Evolutionary conservation across 768 basidiomycete species (phyloP), one percentile per base, ranked within the genome.

Genomic region (Xanthoconium purpureum): DNA sequence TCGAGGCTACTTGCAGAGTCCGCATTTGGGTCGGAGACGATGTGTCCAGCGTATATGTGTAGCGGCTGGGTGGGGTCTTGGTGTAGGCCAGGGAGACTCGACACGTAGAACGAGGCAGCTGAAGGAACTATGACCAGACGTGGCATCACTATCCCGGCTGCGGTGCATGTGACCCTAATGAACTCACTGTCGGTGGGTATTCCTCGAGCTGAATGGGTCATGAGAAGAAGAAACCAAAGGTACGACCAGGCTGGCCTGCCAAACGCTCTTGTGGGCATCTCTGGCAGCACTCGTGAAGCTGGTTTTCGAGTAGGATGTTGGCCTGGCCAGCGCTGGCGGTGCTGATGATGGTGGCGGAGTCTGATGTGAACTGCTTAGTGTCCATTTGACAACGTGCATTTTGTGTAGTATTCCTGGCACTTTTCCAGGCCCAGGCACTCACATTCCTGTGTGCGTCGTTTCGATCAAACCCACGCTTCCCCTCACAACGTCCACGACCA

Each of bases 101-200:
- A 80, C 42, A 94, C 88, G 63, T 90, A 94, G 74, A 93, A 94
- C 1, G 88, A 89, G 0, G 91, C 85, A 11, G 92, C 90, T 12
- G 90, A 83, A 20, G 89, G 88, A 42, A 82, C 89, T 91, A 55
- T 3, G 4, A 33, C 2, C 24, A 5, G 11, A 9, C n/a, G 24
- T 36, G 35, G 40, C 12, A 46, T 54, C 15, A 57, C 47, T 33
- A 35, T 35, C 44, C 42, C n/a, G 32, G 49, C 33, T 24, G 4
- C 24, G 2, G 24, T 32, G 6, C 18, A 7, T 20, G 45, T 20
- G 12, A 8, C 11, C 18, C 29, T 10, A 30, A 20, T 3, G 5
- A 15, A 48, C 76, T 62, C 50, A 83, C 83, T 66, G 40, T 80
- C 75, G 35, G 73, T 69, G 40, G 75, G 75, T 35, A 73, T 69